Base-by-base conservation (phyloP, 2,329 filamentous ascomycete species). In the Fusarium proliferatum region DNA sequence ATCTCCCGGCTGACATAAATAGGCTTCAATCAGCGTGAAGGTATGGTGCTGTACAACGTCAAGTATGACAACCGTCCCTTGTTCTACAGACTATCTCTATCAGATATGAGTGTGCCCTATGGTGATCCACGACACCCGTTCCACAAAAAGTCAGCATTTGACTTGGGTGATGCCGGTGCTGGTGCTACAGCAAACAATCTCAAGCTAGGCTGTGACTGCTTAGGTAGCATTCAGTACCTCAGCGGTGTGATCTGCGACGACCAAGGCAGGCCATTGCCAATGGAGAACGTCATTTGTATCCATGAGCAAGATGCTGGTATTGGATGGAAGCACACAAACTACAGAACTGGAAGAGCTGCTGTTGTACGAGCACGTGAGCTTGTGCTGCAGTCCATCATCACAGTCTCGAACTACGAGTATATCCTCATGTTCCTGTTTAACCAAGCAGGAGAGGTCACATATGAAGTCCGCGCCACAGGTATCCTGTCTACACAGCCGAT, bases 241-340 rank as follows among this genome's bases (percentile, higher is more conserved):
- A 89, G 92, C 73, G 86, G 85, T 1, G 82, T 89, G 16, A 82
- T 90, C 19, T 84, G 88, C 0, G 85, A 85, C 1, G 80, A 86
- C 0, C 84, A 88, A 36, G 92, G 92, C 1, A 84, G 86, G 3
- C 85, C 89, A 0, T 82, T 82, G 4, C 79, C 84, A 1, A 84
- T 86, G 26, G 87, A 88, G 39, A 90, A 91, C 52, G 90, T 90
- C 2, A 84, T 93, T 33, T 94, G 92, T 66, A 83, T 93, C 8
- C 92, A 94, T 76, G 92, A 94, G 79, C 88, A 92, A 77, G 92
- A 94, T 74, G 88, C 89, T 60, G 92, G 92, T 3, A 91, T 94
- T 48, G 86, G 88, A n/a, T 93, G 90, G 90, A 93, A 93, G 80
- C 92, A 93, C 80, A 87, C 90, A 9, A 92, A 93, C 81, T 91